Percentiles rank a stretch among this genome's conserved stretches.
Conservation (phyloP, 164 flowering plant species). For the Amborella trichopoda region DNA sequence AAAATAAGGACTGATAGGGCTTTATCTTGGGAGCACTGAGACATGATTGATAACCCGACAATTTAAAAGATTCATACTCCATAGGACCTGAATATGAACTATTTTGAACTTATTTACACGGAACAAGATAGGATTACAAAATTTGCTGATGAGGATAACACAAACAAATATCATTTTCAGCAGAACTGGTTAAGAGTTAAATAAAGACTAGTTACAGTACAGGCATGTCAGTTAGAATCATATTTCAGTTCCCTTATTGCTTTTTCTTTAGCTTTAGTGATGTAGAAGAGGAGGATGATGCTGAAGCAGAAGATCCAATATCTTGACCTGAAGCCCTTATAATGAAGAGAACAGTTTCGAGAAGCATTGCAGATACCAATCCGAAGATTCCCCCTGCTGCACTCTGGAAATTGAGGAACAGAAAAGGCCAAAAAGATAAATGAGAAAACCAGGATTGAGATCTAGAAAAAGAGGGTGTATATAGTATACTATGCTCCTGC, state of each 20-base stretch:
- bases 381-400: slow-evolving; percentile 94
- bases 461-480: no score
- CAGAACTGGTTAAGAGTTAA: not conserved
- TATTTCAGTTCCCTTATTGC: slow-evolving; percentile 17
- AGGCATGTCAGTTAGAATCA: not conserved
- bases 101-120: no score
- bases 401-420: slow-evolving; percentile 30
- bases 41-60: no score
- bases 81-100: no score
- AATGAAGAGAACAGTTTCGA: slow-evolving; percentile 85
- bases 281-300: slow-evolving; percentile 26
- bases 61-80: no score
- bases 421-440: no score
- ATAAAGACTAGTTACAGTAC: not conserved
- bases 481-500: no score
- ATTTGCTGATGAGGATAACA: no score
- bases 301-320: slow-evolving; percentile 15
- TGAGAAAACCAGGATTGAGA: no score
- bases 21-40: no score
- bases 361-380: slow-evolving; percentile 62
- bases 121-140: no score
- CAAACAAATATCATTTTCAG: not conserved
- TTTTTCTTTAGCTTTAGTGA: slow-evolving; percentile 40
- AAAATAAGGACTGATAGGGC: no score
- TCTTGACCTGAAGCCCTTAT: slow-evolving; percentile 38